These are phyloP conservation scores for Puccinia brachypodii DNA, from an alignment of 1,284 basidiomycete species.

Conservation along the genomic window DNA sequence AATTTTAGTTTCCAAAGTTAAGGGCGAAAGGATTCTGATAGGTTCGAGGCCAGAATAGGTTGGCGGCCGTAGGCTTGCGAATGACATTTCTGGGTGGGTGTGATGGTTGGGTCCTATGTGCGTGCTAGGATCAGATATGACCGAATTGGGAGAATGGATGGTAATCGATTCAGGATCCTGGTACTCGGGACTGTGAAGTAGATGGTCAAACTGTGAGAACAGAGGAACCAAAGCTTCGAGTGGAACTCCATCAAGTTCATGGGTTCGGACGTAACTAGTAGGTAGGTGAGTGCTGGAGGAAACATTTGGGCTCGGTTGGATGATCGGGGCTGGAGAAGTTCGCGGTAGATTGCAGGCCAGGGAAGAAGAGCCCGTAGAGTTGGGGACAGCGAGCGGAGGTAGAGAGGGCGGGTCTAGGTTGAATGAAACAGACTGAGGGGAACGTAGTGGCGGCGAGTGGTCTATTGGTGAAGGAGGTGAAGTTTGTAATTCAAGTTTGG, in stretches of 20 bases:
- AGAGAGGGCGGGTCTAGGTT: neutral
- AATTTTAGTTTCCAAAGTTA: slow-evolving; percentile 2
- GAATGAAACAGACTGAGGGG: slow-evolving; percentile 28
- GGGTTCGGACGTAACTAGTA: neutral
- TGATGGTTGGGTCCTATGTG: neutral
- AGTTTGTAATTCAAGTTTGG: neutral
- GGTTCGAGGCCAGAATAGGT: neutral
- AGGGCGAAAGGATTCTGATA: slow-evolving; percentile 17
- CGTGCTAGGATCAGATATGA: neutral
- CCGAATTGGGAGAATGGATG: slow-evolving; percentile 22
- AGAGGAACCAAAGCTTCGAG: slow-evolving; percentile 47
- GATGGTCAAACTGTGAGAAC: slow-evolving; percentile 30
- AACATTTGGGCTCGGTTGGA: neutral
- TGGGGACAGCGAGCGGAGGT: neutral
- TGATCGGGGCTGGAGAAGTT: slow-evolving; percentile 9
- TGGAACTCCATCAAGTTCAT: slow-evolving; percentile 18
- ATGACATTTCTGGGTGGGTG: neutral
- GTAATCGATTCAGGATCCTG: slow-evolving; percentile 13
- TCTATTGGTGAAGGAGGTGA: neutral
- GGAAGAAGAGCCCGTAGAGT: neutral
- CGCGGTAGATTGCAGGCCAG: slow-evolving; percentile 66
- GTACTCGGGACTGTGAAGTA: slow-evolving; percentile 15
- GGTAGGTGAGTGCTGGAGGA: neutral
- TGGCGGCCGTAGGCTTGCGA: neutral
- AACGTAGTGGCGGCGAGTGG: neutral